Percentiles rank a stretch among this genome's conserved stretches.
Evolutionary conservation across 345 rosid species (phyloP).

Genomic region (Arabis alpina): DNA sequence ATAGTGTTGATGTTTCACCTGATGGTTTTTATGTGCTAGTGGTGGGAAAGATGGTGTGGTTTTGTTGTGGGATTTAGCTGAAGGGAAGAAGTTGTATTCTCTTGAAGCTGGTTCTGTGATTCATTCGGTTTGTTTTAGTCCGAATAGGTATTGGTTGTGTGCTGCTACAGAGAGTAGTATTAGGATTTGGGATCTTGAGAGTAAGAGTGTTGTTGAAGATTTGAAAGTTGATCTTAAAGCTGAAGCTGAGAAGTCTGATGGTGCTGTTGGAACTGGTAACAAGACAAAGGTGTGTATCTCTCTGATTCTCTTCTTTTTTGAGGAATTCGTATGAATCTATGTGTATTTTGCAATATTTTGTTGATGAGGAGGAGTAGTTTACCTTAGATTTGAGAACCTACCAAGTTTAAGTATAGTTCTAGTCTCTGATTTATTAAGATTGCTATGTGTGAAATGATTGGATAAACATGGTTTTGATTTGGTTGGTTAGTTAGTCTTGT

Average conservation of each 20-base stretch:
- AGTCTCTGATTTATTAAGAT: background rate
- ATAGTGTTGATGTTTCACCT: constrained; percentile 83
- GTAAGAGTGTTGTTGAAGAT: constrained; percentile 89
- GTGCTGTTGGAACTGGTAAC: constrained; percentile 41
- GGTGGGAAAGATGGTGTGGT: constrained; percentile 87
- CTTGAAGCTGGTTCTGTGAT: constrained; percentile 79
- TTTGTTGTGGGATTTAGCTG: constrained; percentile 91
- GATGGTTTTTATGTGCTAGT: constrained; percentile 89
- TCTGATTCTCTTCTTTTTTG: background rate
- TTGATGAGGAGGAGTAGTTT: background rate
- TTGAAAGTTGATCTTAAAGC: constrained; percentile 89
- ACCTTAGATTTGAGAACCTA: too few relatives aligned
- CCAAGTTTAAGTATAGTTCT: background rate
- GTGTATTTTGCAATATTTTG: too few relatives aligned
- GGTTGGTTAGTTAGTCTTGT: constrained; percentile 1
- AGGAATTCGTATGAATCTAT: too few relatives aligned
- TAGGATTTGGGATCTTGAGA: constrained; percentile 96
- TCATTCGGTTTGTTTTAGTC: constrained; percentile 80
- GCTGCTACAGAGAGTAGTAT: constrained; percentile 89
- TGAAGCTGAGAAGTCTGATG: constrained; percentile 81
- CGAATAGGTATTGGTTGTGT: constrained; percentile 95
- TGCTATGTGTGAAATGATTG: background rate
- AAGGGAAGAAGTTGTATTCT: constrained; percentile 81
- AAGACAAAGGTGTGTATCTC: constrained; percentile 66
- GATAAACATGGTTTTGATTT: constrained; percentile 4